These are phyloP conservation scores for Aspergillus sp. DNA, from an alignment of 2,329 filamentous ascomycete genomes.

Conservation along the genomic window DNA sequence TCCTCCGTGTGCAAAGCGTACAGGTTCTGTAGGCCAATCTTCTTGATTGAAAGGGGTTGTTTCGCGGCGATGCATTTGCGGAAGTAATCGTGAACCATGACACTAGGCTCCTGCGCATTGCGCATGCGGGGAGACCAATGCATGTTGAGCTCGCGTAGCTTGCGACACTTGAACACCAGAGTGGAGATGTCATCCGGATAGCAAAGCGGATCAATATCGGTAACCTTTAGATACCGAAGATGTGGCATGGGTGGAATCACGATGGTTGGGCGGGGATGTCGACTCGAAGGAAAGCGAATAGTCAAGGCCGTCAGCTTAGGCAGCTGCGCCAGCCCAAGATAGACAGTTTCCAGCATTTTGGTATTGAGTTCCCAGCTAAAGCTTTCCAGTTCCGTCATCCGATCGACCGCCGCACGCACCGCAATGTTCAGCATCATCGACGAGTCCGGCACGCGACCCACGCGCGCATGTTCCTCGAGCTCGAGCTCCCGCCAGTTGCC, in stretches of 20 bases:
- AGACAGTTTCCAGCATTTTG: constrained; percentile 61
- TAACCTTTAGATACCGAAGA: constrained; percentile 55
- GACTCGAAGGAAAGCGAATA: constrained; percentile 57
- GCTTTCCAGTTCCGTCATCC: constrained; percentile 56
- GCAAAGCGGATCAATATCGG: constrained; percentile 64
- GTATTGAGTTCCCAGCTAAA: constrained; percentile 65
- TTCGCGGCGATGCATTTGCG: constrained; percentile 54
- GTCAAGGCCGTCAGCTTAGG: constrained; percentile 55
- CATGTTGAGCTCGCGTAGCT: constrained; percentile 56
- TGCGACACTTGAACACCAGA: constrained; percentile 55
- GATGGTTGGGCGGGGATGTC: constrained; percentile 59
- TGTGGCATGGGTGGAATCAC: constrained; percentile 60
- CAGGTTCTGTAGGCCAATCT: constrained; percentile 59
- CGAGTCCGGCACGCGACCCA: constrained; percentile 62
- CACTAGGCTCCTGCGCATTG: constrained; percentile 58
- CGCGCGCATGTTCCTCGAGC: constrained; percentile 58
- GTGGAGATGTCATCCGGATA: constrained; percentile 64
- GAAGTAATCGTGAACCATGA: constrained; percentile 58
- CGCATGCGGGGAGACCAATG: constrained; percentile 66
- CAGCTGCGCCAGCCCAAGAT: constrained; percentile 56
- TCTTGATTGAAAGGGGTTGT: constrained; percentile 51
- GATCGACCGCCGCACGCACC: constrained; percentile 60
- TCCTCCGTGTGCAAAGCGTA: constrained; percentile 56
- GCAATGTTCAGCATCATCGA: constrained; percentile 65
- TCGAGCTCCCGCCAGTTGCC: constrained; percentile 62